These are phyloP conservation scores for Suillus subluteus DNA, from an alignment of 768 basidiomycete species.

Conservation along the genomic window DNA sequence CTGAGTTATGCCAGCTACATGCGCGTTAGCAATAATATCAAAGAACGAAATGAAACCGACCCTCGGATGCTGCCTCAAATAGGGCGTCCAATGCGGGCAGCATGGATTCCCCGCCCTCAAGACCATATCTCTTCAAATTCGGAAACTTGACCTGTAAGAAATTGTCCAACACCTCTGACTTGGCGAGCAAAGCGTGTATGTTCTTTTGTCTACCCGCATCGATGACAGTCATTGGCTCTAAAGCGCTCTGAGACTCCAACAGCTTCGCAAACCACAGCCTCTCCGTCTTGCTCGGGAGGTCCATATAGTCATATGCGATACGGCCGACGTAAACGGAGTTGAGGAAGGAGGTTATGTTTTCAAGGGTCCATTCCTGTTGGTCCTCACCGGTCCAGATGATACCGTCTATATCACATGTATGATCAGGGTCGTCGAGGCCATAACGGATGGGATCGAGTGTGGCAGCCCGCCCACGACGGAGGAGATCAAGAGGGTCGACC, in stretches of 20 bases:
- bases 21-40: not conserved
- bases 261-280: slow-evolving; percentile 88
- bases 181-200: slow-evolving; percentile 69
- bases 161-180: slow-evolving; percentile 82
- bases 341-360: slow-evolving; percentile 71
- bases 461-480: slow-evolving; percentile 79
- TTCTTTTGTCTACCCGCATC: slow-evolving; percentile 49
- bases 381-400: slow-evolving; percentile 69
- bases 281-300: slow-evolving; percentile 84
- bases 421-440: slow-evolving; percentile 58
- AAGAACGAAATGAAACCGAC: slow-evolving; percentile 33
- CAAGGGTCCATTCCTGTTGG: slow-evolving; percentile 64
- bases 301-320: slow-evolving; percentile 93
- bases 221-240: slow-evolving; percentile 33
- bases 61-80: slow-evolving; percentile 66
- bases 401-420: slow-evolving; percentile 73
- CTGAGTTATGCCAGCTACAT: slow-evolving; percentile 66
- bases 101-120: slow-evolving; percentile 96
- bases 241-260: slow-evolving; percentile 59
- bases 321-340: slow-evolving; percentile 77
- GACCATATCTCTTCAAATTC: slow-evolving; percentile 83
- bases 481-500: slow-evolving; percentile 87
- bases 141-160: slow-evolving; percentile 90
- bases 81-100: slow-evolving; percentile 82
- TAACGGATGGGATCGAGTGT: slow-evolving; percentile 81